Base-by-base conservation (phyloP, 208 protist species). In the Kentomonas sorsogonicus region DNA sequence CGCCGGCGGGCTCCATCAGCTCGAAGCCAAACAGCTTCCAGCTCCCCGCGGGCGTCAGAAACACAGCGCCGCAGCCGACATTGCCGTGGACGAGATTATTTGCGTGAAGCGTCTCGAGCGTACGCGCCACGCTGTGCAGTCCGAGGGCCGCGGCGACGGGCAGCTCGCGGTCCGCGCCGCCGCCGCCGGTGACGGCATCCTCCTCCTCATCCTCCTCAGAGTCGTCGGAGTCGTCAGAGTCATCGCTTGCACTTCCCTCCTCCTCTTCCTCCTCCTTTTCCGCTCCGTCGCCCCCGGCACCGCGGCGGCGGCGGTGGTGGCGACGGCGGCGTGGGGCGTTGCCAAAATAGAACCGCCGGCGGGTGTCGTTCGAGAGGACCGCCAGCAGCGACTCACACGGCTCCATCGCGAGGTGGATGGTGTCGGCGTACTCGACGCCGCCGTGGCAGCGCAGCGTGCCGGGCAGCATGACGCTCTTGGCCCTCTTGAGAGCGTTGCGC, bases 21-120 rank as follows among this genome's bases (percentile, higher is more conserved):
- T 94, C 91, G 9, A 95, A 55, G 0, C 87, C 84, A 54, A 80
- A 93, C 1, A 96, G 66, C 0, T 77, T 54, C 88, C 91, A 96
- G 57, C 80, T 72, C 18, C 88, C 88, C n/a, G 63, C 65, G 15
- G 60, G 44, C 13, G 76, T 40, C 9, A 92, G 72, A 68, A 74
- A 96, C 20, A 96, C 69, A 2, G 85, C 63, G 26, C 86, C 70
- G 22, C 41, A 62, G 51, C 66, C 70, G 0, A 93, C 74, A 53
- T 93, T 94, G 34, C 79, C 79, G 71, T 96, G 91, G 36, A 88
- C 52, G 15, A 96, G 58, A 34, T 74, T 64, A 44, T 92, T 89
- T 0, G 53, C 46, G 40, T 96, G 88, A n/a, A 96, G 59, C 13
- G 77, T 67, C 36, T 18, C 57, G 10, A 96, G 60, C 4, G 72